phyloP scores from a whole-genome alignment of 768 basidiomycete genomes.

The Hemileccinum impolitum region DNA sequence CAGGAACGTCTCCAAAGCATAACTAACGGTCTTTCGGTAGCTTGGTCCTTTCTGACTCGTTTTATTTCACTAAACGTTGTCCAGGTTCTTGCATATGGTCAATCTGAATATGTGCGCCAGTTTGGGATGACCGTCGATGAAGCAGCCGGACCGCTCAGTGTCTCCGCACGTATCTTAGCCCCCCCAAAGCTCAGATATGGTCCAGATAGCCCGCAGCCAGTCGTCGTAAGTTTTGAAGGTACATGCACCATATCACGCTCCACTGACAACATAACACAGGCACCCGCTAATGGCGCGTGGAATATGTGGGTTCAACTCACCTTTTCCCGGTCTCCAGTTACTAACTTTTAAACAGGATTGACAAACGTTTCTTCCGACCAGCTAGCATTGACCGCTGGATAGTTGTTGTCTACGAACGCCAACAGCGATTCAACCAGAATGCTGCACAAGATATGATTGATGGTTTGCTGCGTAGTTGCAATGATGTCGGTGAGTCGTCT shows the following conservation, averaged over 20 bases:
- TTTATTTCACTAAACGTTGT: not conserved
- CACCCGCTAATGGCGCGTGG: constrained; percentile 68
- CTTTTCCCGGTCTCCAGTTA: not conserved
- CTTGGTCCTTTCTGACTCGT: not conserved
- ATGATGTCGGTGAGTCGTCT: constrained; percentile 54
- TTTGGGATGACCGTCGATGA: constrained; percentile 67
- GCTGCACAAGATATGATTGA: constrained; percentile 51
- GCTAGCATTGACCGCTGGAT: constrained; percentile 54
- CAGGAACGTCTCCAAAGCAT: constrained; percentile 55
- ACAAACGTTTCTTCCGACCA: constrained; percentile 65
- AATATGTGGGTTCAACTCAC: constrained; percentile 53
- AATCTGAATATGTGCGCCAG: constrained; percentile 70
- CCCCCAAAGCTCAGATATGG: constrained; percentile 71
- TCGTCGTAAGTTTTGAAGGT: constrained; percentile 43
- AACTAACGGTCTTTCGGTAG: constrained; percentile 48
- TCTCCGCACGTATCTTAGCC: constrained; percentile 60
- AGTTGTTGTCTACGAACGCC: constrained; percentile 63
- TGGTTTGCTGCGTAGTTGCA: constrained; percentile 48
- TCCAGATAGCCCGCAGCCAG: constrained; percentile 47
- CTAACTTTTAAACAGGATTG: constrained; percentile 46
- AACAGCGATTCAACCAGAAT: constrained; percentile 50
- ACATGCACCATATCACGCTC: not conserved
- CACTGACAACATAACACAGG: constrained; percentile 33
- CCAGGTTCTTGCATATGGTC: constrained; percentile 63
- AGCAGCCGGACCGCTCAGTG: constrained; percentile 46